Evolutionary conservation across 805 yeast species (phyloP), one percentile per base, ranked within the genome.

Genomic region (Ogataea nonfermentans): DNA sequence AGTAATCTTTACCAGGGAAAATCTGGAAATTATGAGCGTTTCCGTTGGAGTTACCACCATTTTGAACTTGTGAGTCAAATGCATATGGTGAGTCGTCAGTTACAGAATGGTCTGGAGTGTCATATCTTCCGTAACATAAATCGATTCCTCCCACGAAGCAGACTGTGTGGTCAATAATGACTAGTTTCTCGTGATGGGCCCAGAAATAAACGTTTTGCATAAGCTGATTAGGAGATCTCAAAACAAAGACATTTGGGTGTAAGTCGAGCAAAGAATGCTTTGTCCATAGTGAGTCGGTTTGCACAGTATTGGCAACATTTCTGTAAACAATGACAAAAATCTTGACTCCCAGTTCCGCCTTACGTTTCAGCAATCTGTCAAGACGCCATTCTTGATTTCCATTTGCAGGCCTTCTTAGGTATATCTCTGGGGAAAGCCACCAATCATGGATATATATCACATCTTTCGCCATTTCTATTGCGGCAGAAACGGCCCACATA

Each of bases 151-250:
- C 99, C 39, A 89, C 67, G 57, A 91, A 93, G 2, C 95, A 95
- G 31, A 89, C 74, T 0, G 90, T 81, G 49, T 86, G 86, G 62
- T 93, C 99, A 43, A 93, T 69, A 24, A 93, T 75, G 44, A 90
- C 79, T 41, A 93, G 62, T 56, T 93, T 93, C 56, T 93, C 99
- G 66, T 93, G 99, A 66, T 93, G 99, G 0, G 99, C 99, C 99
- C 99, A 93, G 59, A 93, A 95, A 55, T 80, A 84, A 0, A 96
- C 91, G 51, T 87, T 86, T 58, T 93, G 97, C 39, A 87, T 66
- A 59, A 93, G 77, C 60, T 93, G 99, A 52, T 93, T 90, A 4
- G 99, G 99, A 1, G 97, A 90, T 51, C 99, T 76, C 45, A 93
- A 75, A 10, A 91, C 89, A 62, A 86, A 91, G 35, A 93, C 79